Percentiles rank a stretch among this genome's conserved stretches.
These are phyloP conservation scores for Cymodocea nodosa DNA, from an alignment of 116 monocot genomes.

Conservation along the genomic window DNA sequence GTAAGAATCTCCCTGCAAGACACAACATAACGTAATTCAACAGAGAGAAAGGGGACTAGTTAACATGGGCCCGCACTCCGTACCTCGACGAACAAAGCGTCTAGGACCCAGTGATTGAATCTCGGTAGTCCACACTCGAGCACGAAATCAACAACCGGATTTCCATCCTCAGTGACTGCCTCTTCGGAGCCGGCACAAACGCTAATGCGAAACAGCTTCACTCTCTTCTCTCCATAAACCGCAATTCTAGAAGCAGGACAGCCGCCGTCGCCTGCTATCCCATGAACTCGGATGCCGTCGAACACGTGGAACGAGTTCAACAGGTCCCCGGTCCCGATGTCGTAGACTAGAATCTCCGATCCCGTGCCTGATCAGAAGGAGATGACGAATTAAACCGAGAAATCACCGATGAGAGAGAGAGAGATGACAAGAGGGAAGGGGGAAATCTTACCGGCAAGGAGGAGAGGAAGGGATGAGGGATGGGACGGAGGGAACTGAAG, in stretches of 20 bases:
- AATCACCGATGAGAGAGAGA: background rate
- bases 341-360: conserved; percentile 58
- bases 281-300: conserved; percentile 72
- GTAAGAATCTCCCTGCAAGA: conserved; percentile 27
- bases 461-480: conserved; percentile 36
- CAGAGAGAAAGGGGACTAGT: background rate
- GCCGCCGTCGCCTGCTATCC: conserved; percentile 20
- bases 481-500: conserved; percentile 27
- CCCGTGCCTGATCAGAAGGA: conserved; percentile 51
- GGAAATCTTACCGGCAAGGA: conserved; percentile 53
- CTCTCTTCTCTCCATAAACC: conserved; percentile 61
- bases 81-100: conserved; percentile 51
- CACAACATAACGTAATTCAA: background rate
- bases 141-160: conserved; percentile 20
- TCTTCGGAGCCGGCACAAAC: background rate
- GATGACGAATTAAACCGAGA: background rate
- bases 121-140: conserved; percentile 28
- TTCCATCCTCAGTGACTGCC: background rate
- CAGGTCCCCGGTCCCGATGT: conserved; percentile 27
- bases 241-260: conserved; percentile 11
- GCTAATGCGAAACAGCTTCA: conserved; percentile 42
- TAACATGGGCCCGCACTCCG: background rate
- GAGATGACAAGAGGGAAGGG: no score
- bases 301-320: conserved; percentile 45
- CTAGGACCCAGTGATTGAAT: conserved; percentile 94